Conservation (phyloP, 73 alveolate genomes). For the Paramecium primaurelia region DNA sequence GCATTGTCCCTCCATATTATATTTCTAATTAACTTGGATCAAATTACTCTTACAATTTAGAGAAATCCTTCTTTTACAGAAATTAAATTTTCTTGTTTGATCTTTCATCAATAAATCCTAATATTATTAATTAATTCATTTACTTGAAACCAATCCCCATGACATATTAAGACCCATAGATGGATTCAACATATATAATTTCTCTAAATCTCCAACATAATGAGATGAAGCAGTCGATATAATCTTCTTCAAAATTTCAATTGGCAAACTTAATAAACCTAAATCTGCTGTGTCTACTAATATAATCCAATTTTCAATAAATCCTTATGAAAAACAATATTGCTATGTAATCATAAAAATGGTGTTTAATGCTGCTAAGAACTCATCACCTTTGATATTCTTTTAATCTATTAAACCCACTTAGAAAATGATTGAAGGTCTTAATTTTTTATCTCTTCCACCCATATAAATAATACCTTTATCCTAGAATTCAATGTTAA, state of each 20-base stretch:
- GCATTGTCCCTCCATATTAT: constrained; percentile 13
- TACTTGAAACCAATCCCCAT: constrained; percentile 29
- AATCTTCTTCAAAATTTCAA: not conserved
- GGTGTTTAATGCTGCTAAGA: constrained; percentile 31
- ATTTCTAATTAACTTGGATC: not conserved
- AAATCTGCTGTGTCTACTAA: not conserved
- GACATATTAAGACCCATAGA: not conserved
- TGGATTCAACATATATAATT: not conserved
- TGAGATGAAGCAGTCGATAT: not conserved
- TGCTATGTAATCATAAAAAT: constrained; percentile 11
- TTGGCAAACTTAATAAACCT: not conserved
- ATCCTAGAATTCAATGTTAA: not conserved
- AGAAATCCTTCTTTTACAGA: not conserved
- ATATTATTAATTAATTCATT: not conserved
- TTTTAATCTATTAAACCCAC: not conserved
- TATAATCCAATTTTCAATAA: not conserved
- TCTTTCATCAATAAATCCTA: constrained; percentile 34
- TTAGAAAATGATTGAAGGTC: not conserved
- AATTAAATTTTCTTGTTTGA: not conserved
- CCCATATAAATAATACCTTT: constrained; percentile 23
- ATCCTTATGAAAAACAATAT: not conserved
- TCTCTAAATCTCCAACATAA: constrained; percentile 34
- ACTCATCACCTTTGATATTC: not conserved
- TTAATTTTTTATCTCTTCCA: not conserved
- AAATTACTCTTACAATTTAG: not conserved